Conservation (phyloP, 495 filamentous ascomycete genomes). For the Immersiella caudata region DNA sequence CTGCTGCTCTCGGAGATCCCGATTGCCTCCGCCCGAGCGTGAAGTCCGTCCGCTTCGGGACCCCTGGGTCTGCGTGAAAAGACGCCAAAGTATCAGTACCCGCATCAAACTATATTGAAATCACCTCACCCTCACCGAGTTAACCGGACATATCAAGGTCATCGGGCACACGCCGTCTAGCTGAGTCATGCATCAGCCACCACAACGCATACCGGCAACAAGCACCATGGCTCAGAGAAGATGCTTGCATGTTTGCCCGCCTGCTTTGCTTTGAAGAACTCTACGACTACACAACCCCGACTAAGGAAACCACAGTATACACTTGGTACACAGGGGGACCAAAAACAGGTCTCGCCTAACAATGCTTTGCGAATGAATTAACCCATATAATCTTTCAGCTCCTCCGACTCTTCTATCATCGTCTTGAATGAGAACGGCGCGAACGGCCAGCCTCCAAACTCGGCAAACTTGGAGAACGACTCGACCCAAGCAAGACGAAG, state of each 20-base stretch:
- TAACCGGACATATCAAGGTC: too few relatives aligned
- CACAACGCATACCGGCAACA: neutral
- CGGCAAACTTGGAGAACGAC: constrained; percentile 99
- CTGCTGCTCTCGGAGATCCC: neutral
- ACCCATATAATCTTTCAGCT: constrained; percentile 49
- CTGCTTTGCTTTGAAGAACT: neutral
- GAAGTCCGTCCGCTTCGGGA: neutral
- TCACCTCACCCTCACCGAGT: neutral
- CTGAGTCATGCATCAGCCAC: neutral
- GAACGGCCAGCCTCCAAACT: constrained; percentile 91
- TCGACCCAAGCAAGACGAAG: constrained; percentile 98
- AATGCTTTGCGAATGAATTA: constrained; percentile 20
- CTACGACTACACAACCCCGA: constrained; percentile 7
- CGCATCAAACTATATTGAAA: neutral
- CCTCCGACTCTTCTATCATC: constrained; percentile 81
- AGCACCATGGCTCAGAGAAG: neutral
- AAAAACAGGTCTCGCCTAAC: neutral
- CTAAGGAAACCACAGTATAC: constrained; percentile 4
- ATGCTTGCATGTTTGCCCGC: constrained; percentile 5
- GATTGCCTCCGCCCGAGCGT: neutral
- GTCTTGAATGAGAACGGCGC: constrained; percentile 88
- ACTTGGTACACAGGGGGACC: neutral
- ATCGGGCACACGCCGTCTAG: too few relatives aligned
- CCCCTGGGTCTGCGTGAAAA: neutral
- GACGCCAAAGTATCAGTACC: neutral